Percentiles rank a stretch among this genome's conserved stretches.
These are phyloP conservation scores for Metschnikowia kofuensis DNA, from an alignment of 805 yeast genomes.

Conservation along the genomic window DNA sequence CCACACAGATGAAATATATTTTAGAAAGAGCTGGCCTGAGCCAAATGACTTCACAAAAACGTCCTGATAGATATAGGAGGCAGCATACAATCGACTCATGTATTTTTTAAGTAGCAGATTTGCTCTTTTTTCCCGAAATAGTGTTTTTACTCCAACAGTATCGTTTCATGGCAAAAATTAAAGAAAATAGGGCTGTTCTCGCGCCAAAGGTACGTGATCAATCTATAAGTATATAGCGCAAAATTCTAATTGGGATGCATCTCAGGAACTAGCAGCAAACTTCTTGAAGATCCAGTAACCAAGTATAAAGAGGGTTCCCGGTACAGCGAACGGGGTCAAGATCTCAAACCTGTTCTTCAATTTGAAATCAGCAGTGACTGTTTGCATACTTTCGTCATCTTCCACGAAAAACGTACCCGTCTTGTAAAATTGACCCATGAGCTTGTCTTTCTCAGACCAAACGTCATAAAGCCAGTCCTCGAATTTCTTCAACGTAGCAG, in stretches of 20 bases:
- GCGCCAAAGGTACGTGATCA: constrained; percentile 13
- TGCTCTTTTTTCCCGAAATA: no score
- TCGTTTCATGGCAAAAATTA: no score
- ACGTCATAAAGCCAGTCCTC: constrained; percentile 69
- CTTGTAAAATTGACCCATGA: constrained; percentile 59
- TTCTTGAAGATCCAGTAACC: constrained; percentile 4
- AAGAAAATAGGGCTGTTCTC: no score
- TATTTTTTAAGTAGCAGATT: no score
- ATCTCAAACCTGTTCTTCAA: constrained; percentile 12
- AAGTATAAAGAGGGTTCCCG: constrained; percentile 3
- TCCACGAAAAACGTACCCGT: constrained; percentile 48
- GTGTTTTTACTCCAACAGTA: no score
- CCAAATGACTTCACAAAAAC: no score
- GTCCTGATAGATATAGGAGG: no score
- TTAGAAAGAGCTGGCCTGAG: no score
- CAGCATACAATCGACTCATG: no score
- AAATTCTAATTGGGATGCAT: background rate
- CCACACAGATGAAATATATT: no score
- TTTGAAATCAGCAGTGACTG: constrained; percentile 16
- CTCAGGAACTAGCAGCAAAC: background rate
- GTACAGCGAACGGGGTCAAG: constrained; percentile 11
- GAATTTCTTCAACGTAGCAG: constrained; percentile 48
- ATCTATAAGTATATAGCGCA: background rate
- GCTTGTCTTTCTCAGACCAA: constrained; percentile 78
- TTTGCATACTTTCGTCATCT: constrained; percentile 25